Evolutionary conservation across 2,329 filamentous ascomycete species (phyloP), one percentile per base, ranked within the genome.

Genomic region (Exophiala sp.): DNA sequence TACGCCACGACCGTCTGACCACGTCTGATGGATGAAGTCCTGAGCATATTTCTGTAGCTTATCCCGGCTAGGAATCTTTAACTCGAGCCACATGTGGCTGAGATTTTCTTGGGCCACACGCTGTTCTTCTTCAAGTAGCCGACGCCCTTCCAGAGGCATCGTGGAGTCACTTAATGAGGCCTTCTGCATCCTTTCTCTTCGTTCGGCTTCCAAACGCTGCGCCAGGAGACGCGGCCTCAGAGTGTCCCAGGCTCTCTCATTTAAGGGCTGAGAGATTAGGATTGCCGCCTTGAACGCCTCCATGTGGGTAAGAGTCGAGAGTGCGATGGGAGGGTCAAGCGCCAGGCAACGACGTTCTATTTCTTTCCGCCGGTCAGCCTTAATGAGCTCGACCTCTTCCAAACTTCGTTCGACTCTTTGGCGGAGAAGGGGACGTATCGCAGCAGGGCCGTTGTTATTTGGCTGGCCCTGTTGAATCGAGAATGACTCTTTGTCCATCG

Each of bases 241-340:
- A 45, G 83, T 68, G 43, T 79, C 76, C 86, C 86, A 91, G 2
- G 82, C 79, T 47, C 73, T 71, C 52, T 88, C 83, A 56, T 79
- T 82, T 59, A 91, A 70, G 16, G 82, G 81, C 19, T 78, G 75
- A 8, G 79, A 78, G 30, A 88, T 84, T 56, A 86, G 80, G 39
- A 86, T 76, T 23, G 86, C 82, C 30, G 83, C 84, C 62, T 84
- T 80, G 65, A 88, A 91, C 1, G 85, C 81, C 40, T 85, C 77
- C 66, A 88, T 86, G 61, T 84, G 81, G 48, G 76, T 76, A 50
- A 90, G 71, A 35, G 86, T 73, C 57, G 73, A 75, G 32, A 81
- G 68, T 42, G 72, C 69, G 49, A 91, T 70, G 1, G 86, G 83
- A 21, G 85, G 85, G 24, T 81, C 67, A 42, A 91, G 73, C 41